A percentile compares a stretch with the other conserved stretches of the same genome.
These are phyloP conservation scores for Didymella arachidicola DNA, from an alignment of 2,329 filamentous ascomycete genomes.

Conservation along the genomic window DNA sequence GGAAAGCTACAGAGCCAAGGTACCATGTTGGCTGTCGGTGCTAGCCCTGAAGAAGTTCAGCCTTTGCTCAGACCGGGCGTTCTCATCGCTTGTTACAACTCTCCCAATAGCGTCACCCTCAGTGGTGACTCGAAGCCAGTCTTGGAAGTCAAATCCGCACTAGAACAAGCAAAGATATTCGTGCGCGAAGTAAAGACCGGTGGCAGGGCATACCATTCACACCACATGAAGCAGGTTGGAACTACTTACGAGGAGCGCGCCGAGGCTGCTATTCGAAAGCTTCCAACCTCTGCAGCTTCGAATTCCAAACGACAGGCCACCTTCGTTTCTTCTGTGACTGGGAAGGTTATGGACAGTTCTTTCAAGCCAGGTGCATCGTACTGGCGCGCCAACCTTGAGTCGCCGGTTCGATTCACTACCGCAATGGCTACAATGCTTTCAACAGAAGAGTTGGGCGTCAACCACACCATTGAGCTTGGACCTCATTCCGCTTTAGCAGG, in stretches of 20 bases:
- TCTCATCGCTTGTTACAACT: slow-evolving; percentile 41
- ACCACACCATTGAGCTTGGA: not conserved
- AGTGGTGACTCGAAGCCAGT: not conserved
- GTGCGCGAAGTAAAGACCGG: slow-evolving; percentile 17
- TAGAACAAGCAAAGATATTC: slow-evolving; percentile 17
- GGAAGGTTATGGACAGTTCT: slow-evolving; percentile 5
- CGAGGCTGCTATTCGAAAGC: not conserved
- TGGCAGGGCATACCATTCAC: slow-evolving; percentile 29
- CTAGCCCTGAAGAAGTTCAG: not conserved
- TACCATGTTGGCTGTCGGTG: slow-evolving; percentile 5
- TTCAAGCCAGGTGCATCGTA: not conserved
- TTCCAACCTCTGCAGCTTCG: not conserved
- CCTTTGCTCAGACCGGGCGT: slow-evolving; percentile 7
- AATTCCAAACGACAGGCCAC: not conserved
- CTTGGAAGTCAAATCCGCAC: not conserved
- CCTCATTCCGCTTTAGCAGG: not conserved
- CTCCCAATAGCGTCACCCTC: slow-evolving; percentile 34
- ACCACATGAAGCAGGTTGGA: slow-evolving; percentile 21
- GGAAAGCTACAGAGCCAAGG: not conserved
- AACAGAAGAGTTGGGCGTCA: not conserved
- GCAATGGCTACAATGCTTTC: not conserved
- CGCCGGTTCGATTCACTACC: not conserved
- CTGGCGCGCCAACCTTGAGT: not conserved
- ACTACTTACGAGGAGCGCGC: not conserved
- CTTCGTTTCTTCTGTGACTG: not conserved